Base-by-base conservation (phyloP, 2,329 filamentous ascomycete species). In the Cordyceps farinosa region DNA sequence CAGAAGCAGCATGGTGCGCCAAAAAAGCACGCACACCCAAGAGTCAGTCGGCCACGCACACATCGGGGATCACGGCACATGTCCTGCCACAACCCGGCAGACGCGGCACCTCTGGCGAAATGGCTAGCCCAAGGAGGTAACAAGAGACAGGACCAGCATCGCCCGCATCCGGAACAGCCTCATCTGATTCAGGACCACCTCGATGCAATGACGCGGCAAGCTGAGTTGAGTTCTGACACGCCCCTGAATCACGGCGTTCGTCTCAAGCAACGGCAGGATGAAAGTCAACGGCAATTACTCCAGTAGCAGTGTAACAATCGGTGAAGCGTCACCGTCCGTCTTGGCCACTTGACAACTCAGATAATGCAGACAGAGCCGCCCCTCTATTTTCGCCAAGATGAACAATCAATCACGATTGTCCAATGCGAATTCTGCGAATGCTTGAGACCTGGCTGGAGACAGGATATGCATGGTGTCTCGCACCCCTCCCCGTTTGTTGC, bases 61-160 rank as follows among this genome's bases (percentile, higher is more conserved):
- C 22, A 36, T 61, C 34, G 29, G 44, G 57, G 57, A 42, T 27
- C 40, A n/a, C 48, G 47, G 57, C 57, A 60, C 47, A 34, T 58
- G n/a, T 15, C 34, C 10, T 52, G 38, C 57, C 57, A 61, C 57
- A 52, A 61, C 36, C 48, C 57, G 57, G 57, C 57, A 61, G 36
- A 36, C 57, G 48, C 57, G 57, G 57, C 57, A 52, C 38, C 17
- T 27, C 36, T 22, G 45, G 45, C 34, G 17, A 15, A 22, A 30
- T 40, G 15, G 55, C 44, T 36, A 15, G 13, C 34, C 29, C 48
- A 34, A 10, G 15, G 22, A 44, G 52, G 22, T 22, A 22, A 22
- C 22, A 36, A 11, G 27, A 22, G n/a, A 17, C 44, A 44, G 40
- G 54, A 36, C 42, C 40, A 50, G 22, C 42, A 40, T 50, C 30